These are phyloP conservation scores for Cyclotella atomus DNA, from an alignment of 108 stramenopile genomes.

Conservation along the genomic window DNA sequence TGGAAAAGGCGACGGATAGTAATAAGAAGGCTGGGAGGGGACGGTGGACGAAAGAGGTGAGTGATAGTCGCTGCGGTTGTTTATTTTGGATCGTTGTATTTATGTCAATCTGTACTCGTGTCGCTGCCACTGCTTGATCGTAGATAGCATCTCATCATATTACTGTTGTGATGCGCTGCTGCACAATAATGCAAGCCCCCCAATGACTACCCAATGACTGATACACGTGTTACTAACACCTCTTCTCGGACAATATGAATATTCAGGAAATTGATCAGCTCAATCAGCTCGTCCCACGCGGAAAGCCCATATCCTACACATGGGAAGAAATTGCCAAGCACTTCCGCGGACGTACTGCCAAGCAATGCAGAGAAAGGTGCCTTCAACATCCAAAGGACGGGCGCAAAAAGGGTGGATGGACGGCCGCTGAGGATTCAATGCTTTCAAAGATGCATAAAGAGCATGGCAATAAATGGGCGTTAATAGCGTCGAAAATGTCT, in stretches of 20 bases:
- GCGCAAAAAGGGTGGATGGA: neutral
- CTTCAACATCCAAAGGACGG: neutral
- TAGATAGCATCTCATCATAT: too few species aligned
- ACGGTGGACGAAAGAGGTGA: neutral
- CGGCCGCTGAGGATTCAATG: neutral
- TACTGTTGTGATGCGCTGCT: too few species aligned
- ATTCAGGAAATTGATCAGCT: neutral
- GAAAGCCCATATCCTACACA: neutral
- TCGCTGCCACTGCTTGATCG: too few species aligned
- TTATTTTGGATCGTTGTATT: neutral
- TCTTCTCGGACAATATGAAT: neutral
- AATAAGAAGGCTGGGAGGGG: neutral
- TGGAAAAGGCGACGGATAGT: neutral
- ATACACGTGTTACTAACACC: neutral
- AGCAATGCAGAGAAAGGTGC: constrained; percentile 6
- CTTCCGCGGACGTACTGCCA: neutral
- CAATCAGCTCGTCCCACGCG: neutral
- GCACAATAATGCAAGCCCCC: too few species aligned
- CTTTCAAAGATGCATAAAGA: neutral
- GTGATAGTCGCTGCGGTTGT: neutral
- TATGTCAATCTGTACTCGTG: too few species aligned
- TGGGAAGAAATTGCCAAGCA: neutral
- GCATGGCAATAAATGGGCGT: neutral
- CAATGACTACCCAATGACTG: too few species aligned
- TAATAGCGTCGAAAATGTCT: neutral